These are phyloP conservation scores for Penicillium steckii DNA, from an alignment of 495 filamentous ascomycete genomes.

Conservation along the genomic window DNA sequence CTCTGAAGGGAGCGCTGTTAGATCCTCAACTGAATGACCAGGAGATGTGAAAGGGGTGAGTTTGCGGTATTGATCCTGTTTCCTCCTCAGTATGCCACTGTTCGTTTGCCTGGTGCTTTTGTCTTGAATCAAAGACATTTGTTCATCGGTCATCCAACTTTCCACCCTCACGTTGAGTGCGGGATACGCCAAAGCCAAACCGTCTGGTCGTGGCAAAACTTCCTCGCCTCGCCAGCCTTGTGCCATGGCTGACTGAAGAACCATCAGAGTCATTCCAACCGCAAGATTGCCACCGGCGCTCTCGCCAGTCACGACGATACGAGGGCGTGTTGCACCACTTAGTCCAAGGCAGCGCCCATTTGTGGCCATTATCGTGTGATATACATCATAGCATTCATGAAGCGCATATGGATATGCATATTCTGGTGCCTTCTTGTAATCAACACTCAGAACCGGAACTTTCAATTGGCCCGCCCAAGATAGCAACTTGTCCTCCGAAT, in stretches of 20 bases:
- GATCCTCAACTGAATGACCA: slow-evolving; percentile 58
- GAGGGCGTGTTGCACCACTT: slow-evolving; percentile 67
- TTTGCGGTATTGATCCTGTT: slow-evolving; percentile 67
- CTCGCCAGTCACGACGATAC: slow-evolving; percentile 82
- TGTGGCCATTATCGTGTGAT: slow-evolving; percentile 73
- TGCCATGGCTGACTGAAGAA: slow-evolving; percentile 67
- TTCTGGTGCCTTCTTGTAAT: slow-evolving; percentile 94
- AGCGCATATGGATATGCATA: slow-evolving; percentile 93
- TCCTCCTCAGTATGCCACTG: slow-evolving; percentile 68
- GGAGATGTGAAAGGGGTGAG: slow-evolving; percentile 63
- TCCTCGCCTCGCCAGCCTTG: slow-evolving; percentile 57
- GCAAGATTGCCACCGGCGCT: slow-evolving; percentile 92
- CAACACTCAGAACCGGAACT: slow-evolving; percentile 81
- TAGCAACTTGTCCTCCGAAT: slow-evolving; percentile 88
- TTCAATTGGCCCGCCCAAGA: slow-evolving; percentile 85
- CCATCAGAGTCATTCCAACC: slow-evolving; percentile 79
- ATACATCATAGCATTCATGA: slow-evolving; percentile 96
- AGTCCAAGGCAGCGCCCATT: slow-evolving; percentile 80
- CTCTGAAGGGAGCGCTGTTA: slow-evolving; percentile 20
- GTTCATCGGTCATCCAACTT: slow-evolving; percentile 99
- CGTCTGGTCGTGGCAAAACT: slow-evolving; percentile 72
- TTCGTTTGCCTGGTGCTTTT: slow-evolving; percentile 75
- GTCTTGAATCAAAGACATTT: slow-evolving; percentile 91
- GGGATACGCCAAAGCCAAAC: slow-evolving; percentile 84
- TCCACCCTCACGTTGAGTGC: slow-evolving; percentile 91